These are phyloP conservation scores for Cladosporium sp. DNA, from an alignment of 2,329 filamentous ascomycete genomes.

Conservation along the genomic window DNA sequence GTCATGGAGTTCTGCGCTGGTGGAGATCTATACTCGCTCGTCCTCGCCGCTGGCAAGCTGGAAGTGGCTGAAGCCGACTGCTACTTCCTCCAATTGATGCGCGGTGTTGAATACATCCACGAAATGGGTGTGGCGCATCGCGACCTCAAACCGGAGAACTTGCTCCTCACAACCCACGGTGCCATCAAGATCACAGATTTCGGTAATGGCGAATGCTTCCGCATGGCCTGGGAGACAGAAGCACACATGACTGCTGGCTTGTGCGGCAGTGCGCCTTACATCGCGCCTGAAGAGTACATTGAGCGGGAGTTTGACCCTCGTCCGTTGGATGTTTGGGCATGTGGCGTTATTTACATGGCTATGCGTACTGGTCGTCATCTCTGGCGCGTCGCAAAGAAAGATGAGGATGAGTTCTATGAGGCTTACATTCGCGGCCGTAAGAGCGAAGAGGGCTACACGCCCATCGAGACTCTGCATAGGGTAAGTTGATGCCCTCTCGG, in stretches of 20 bases:
- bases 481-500: constrained; percentile 53
- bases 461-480: constrained; percentile 90
- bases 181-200: constrained; percentile 98
- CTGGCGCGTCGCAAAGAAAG: constrained; percentile 94
- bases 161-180: constrained; percentile 86
- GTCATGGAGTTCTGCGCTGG: constrained; percentile 99
- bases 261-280: constrained; percentile 94
- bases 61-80: constrained; percentile 92
- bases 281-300: constrained; percentile 91
- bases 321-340: constrained; percentile 98
- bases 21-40: constrained; percentile 89
- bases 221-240: constrained; percentile 98
- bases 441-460: constrained; percentile 92
- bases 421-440: constrained; percentile 88
- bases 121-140: constrained; percentile 98
- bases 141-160: constrained; percentile 93
- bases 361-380: constrained; percentile 95
- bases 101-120: constrained; percentile 97
- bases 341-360: constrained; percentile 98
- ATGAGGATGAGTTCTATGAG: constrained; percentile 95
- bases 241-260: constrained; percentile 97
- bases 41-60: constrained; percentile 85
- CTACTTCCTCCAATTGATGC: constrained; percentile 99
- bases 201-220: constrained; percentile 97
- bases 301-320: constrained; percentile 95